Percentiles rank a stretch among this genome's conserved stretches.
These are phyloP conservation scores for Cyberlindnera mississippiensis DNA, from an alignment of 805 yeast species.

Conservation along the genomic window DNA sequence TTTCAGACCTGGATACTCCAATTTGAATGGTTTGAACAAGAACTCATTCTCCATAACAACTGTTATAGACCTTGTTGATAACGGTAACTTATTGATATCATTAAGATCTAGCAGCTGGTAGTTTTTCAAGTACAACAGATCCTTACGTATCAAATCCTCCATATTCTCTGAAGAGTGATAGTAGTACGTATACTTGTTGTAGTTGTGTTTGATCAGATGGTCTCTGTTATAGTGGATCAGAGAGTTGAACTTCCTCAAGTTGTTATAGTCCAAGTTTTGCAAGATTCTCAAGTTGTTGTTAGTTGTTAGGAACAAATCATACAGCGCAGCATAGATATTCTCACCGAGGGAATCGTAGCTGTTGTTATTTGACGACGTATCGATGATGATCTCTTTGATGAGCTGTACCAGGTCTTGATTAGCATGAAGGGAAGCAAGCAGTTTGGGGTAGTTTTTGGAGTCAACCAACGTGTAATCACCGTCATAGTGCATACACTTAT, in stretches of 20 bases:
- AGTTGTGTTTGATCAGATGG: slow-evolving; percentile 26
- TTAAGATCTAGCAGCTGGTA: slow-evolving; percentile 23
- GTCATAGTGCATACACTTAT: slow-evolving; percentile 20
- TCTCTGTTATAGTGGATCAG: slow-evolving; percentile 23
- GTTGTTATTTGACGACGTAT: slow-evolving; percentile 23
- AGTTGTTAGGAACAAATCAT: slow-evolving; percentile 26
- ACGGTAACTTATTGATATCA: slow-evolving; percentile 23
- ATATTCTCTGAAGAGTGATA: slow-evolving; percentile 15
- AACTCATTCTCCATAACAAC: slow-evolving; percentile 24
- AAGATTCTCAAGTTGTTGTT: slow-evolving; percentile 24
- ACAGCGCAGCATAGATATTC: slow-evolving; percentile 24
- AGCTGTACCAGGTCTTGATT: slow-evolving; percentile 24
- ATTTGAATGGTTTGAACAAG: slow-evolving; percentile 12
- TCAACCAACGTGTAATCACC: slow-evolving; percentile 25
- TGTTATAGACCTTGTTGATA: slow-evolving; percentile 17
- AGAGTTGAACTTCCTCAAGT: slow-evolving; percentile 27
- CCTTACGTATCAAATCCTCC: slow-evolving; percentile 18
- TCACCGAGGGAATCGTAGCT: slow-evolving; percentile 23
- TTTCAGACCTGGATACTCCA: slow-evolving; percentile 9
- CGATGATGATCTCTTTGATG: slow-evolving; percentile 26
- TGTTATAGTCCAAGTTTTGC: slow-evolving; percentile 25
- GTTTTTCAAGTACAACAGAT: slow-evolving; percentile 23
- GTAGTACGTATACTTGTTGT: slow-evolving; percentile 24
- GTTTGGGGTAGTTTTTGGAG: slow-evolving; percentile 24
- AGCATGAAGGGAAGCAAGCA: slow-evolving; percentile 27